Conservation (phyloP, 495 filamentous ascomycete species). For the Acidiella bohemica region DNA sequence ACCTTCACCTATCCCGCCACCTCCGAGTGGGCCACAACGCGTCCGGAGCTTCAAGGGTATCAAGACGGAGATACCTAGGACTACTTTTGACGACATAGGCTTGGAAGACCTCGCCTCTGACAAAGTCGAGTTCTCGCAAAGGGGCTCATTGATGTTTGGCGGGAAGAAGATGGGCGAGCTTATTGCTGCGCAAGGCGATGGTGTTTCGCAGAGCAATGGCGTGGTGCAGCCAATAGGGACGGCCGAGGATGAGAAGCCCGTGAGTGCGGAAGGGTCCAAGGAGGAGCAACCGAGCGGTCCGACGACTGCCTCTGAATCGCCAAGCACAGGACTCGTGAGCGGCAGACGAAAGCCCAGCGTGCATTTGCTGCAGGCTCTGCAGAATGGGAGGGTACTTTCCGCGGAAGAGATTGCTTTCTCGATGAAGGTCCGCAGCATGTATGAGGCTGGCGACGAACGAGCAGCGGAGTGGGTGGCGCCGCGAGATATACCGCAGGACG, state of each 20-base stretch:
- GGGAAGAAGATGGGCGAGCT: constrained; percentile 34
- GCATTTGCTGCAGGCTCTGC: constrained; percentile 12
- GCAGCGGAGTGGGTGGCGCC: constrained; percentile 35
- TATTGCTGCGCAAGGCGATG: constrained; percentile 11
- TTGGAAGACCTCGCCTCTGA: constrained; percentile 33
- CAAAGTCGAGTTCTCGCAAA: constrained; percentile 45
- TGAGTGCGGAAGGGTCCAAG: background rate
- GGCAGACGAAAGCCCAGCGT: constrained; percentile 16
- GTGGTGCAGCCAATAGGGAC: constrained; percentile 5
- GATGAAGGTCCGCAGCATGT: constrained; percentile 81
- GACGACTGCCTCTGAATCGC: background rate
- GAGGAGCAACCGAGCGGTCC: background rate
- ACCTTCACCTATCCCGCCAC: no score
- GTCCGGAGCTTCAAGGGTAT: constrained; percentile 37
- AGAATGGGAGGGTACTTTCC: constrained; percentile 40
- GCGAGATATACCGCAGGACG: background rate
- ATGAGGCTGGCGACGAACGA: constrained; percentile 56
- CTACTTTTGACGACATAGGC: constrained; percentile 34
- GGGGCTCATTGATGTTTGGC: constrained; percentile 54
- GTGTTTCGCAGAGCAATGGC: background rate
- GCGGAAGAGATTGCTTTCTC: constrained; percentile 76
- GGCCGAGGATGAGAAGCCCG: background rate
- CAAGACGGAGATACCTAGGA: constrained; percentile 43
- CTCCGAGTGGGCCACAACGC: constrained; percentile 3
- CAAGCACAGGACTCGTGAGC: constrained; percentile 6